phyloP scores from a whole-genome alignment of 257 asterid species.

The Penstemon eatonii region DNA sequence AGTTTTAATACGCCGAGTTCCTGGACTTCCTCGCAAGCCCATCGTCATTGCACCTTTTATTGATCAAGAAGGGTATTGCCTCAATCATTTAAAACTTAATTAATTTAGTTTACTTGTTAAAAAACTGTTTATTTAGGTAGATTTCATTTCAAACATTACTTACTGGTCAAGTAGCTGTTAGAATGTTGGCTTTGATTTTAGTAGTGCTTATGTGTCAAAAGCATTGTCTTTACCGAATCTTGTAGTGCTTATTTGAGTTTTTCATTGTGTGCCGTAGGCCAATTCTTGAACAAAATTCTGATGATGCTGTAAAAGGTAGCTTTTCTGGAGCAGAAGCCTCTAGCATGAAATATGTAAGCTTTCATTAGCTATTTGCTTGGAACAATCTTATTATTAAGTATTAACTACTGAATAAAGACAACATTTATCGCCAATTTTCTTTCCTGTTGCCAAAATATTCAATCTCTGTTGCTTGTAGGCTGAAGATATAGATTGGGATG shows the following conservation, averaged over 20 bases:
- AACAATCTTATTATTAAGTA: neutral
- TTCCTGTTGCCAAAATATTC: conserved; percentile 4
- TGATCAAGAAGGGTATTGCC: conserved; percentile 80
- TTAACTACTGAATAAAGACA: too few relatives aligned
- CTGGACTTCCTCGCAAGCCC: conserved; percentile 92
- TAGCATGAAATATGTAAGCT: conserved; percentile 66
- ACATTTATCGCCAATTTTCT: too few relatives aligned
- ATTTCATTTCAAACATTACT: conserved; percentile 15
- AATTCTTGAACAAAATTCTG: conserved; percentile 47
- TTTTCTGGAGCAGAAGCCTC: conserved; percentile 59
- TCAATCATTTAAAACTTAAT: conserved; percentile 52
- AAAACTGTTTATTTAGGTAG: conserved; percentile 14
- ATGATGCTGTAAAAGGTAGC: conserved; percentile 57
- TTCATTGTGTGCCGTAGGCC: conserved; percentile 57
- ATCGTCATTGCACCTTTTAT: conserved; percentile 79
- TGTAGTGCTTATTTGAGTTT: conserved; percentile 37
- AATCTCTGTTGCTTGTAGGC: conserved; percentile 51
- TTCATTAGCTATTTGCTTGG: conserved; percentile 22
- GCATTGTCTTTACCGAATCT: conserved; percentile 16
- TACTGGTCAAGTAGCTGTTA: neutral
- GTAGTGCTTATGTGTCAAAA: neutral
- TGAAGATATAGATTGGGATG: conserved; percentile 89
- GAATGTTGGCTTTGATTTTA: conserved; percentile 21
- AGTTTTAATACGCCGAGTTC: conserved; percentile 95
- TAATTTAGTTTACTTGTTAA: conserved; percentile 28